Conservation (phyloP, 345 rosid species). For the Linum tenue region DNA sequence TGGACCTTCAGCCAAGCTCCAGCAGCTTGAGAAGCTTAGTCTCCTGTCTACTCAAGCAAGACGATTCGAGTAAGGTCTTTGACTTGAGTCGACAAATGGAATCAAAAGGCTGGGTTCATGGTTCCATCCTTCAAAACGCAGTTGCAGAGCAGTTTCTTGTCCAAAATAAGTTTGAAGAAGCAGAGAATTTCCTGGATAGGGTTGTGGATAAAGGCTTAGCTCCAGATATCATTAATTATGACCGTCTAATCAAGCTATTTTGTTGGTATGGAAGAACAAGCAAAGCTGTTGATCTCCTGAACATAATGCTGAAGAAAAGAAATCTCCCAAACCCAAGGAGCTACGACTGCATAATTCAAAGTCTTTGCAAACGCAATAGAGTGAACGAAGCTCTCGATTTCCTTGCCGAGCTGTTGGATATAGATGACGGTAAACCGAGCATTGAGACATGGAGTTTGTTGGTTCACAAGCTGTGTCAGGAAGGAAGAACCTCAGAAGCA, state of each 20-base stretch:
- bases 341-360: constrained; percentile 45
- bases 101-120: constrained; percentile 36
- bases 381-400: constrained; percentile 47
- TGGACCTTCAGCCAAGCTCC: constrained; percentile 42
- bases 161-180: constrained; percentile 35
- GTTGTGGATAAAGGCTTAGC: constrained; percentile 30
- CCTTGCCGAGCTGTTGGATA: constrained; percentile 51
- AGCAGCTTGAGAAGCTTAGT: constrained; percentile 46
- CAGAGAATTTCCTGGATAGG: constrained; percentile 42
- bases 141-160: constrained; percentile 40
- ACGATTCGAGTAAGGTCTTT: constrained; percentile 36
- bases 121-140: constrained; percentile 38
- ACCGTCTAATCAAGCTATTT: constrained; percentile 47
- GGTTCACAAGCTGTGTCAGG: constrained; percentile 30
- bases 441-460: constrained; percentile 37
- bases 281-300: constrained; percentile 52
- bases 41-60: constrained; percentile 32
- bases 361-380: constrained; percentile 34
- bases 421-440: constrained; percentile 42
- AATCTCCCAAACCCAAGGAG: constrained; percentile 37
- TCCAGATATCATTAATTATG: constrained; percentile 32
- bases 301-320: constrained; percentile 52
- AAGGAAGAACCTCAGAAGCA: constrained; percentile 39
- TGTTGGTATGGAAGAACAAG: constrained; percentile 30
- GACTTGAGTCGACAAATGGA: constrained; percentile 50